Conservation (phyloP, 1,284 basidiomycete species). For the Fomitiporia mediterranea region DNA sequence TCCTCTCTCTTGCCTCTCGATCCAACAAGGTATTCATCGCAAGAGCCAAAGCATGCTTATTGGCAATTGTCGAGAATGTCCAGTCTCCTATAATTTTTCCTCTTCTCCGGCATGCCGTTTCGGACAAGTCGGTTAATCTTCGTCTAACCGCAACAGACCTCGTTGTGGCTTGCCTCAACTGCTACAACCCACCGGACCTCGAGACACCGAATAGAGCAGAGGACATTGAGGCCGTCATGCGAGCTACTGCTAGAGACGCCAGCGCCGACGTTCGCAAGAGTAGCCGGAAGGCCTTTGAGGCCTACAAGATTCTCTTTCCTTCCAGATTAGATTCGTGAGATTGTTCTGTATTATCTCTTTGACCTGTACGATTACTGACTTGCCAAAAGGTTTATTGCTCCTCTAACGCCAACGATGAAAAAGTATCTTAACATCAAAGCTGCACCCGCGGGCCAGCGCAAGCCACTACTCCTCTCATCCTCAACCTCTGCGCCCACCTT, state of each 20-base stretch:
- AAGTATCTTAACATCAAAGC: conserved; percentile 70
- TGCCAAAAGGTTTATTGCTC: conserved; percentile 60
- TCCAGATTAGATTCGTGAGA: conserved; percentile 61
- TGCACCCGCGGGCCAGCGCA: conserved; percentile 18
- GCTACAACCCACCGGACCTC: conserved; percentile 69
- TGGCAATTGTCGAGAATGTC: conserved; percentile 61
- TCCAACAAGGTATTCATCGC: conserved; percentile 77
- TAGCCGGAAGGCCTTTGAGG: conserved; percentile 67
- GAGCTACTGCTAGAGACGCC: conserved; percentile 64
- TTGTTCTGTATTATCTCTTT: conserved; percentile 23
- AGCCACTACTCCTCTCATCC: not conserved
- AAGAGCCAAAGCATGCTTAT: conserved; percentile 58
- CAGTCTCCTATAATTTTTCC: conserved; percentile 66
- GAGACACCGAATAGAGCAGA: conserved; percentile 59
- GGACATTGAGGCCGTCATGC: conserved; percentile 70
- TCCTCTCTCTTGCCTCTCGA: conserved; percentile 67
- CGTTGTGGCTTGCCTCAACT: conserved; percentile 61
- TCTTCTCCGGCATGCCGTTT: conserved; percentile 52
- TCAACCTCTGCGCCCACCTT: conserved; percentile 26
- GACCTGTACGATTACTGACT: conserved; percentile 14
- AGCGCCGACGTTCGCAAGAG: conserved; percentile 70
- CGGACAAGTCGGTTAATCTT: conserved; percentile 65
- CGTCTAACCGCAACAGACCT: conserved; percentile 63
- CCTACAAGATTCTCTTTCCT: conserved; percentile 69
- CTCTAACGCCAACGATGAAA: conserved; percentile 69